phyloP scores from a whole-genome alignment of 2,329 filamentous ascomycete species.

The Trichoderma sp. region DNA sequence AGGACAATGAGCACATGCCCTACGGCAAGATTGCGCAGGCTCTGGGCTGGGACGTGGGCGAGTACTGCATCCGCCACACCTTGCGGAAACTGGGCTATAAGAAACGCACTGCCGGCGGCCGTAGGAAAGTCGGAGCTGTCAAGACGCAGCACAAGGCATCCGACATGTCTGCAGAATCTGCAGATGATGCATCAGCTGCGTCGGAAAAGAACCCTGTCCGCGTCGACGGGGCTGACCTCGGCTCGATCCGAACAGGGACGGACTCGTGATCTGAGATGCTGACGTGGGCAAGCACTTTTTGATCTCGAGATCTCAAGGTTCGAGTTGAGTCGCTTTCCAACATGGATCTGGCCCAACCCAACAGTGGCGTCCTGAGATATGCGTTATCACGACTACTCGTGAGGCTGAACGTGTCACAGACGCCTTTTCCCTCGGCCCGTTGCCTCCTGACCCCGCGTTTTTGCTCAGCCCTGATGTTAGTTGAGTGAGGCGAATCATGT shows the following conservation, averaged over 20 bases:
- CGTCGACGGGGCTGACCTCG: neutral
- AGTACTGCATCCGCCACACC: conserved; percentile 16
- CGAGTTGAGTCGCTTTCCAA: neutral
- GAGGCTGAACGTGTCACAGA: neutral
- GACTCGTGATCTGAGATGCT: neutral
- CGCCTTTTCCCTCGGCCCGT: neutral
- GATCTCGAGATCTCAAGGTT: neutral
- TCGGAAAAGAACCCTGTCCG: neutral
- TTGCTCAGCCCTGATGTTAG: neutral
- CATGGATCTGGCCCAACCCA: neutral
- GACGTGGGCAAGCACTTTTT: neutral
- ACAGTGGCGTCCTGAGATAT: neutral
- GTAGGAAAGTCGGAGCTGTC: neutral
- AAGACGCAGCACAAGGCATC: neutral
- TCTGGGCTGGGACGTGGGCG: conserved; percentile 10
- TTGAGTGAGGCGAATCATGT: neutral
- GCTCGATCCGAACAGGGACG: neutral
- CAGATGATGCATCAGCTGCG: neutral
- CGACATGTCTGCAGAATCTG: neutral
- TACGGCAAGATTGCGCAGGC: conserved; percentile 9
- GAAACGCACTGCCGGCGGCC: neutral
- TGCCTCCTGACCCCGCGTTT: neutral
- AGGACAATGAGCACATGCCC: conserved; percentile 5
- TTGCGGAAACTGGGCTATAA: conserved; percentile 6
- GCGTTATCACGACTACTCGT: neutral